A percentile compares a stretch with the other conserved stretches of the same genome.
Evolutionary conservation across 1,284 basidiomycete species (phyloP).

Genomic region (Trichosporon sp.): DNA sequence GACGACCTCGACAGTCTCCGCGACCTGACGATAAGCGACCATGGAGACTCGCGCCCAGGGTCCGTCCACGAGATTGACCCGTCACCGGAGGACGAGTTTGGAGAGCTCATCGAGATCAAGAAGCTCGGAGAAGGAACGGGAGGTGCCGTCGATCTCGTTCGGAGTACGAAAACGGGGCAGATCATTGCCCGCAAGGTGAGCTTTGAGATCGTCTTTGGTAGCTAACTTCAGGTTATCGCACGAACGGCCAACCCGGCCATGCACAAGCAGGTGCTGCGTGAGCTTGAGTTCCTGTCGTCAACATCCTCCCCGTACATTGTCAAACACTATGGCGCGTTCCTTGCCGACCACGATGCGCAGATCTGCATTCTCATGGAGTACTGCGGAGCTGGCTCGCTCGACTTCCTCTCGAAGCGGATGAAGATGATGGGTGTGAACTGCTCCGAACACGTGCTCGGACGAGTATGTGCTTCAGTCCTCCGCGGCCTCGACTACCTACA

Average conservation of each 20-base stretch:
- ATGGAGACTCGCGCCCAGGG: slow-evolving; percentile 8
- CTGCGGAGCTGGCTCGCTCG: slow-evolving; percentile 80
- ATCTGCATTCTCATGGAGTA: slow-evolving; percentile 97
- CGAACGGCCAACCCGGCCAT: slow-evolving; percentile 86
- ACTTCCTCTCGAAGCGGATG: slow-evolving; percentile 82
- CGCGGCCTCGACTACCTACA: slow-evolving; percentile 92
- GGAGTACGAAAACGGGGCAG: slow-evolving; percentile 61
- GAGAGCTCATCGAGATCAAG: slow-evolving; percentile 69
- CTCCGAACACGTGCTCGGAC: slow-evolving; percentile 87
- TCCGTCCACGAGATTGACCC: neutral
- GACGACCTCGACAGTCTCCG: slow-evolving; percentile 23
- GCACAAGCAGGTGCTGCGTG: slow-evolving; percentile 84
- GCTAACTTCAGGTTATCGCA: slow-evolving; percentile 70
- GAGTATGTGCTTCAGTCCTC: slow-evolving; percentile 87
- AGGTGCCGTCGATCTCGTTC: slow-evolving; percentile 90
- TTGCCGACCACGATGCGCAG: slow-evolving; percentile 86
- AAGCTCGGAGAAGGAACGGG: slow-evolving; percentile 93
- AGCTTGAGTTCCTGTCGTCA: slow-evolving; percentile 84
- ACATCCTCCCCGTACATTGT: slow-evolving; percentile 88
- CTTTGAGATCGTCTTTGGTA: neutral
- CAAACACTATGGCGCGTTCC: slow-evolving; percentile 90
- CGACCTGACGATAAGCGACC: slow-evolving; percentile 8
- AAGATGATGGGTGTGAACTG: slow-evolving; percentile 76
- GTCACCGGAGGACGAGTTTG: slow-evolving; percentile 29
- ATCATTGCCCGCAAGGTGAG: slow-evolving; percentile 86